Evolutionary conservation across 1,139 yeast genomes (phyloP), one percentile per base, ranked within the genome.

Genomic region (Suhomyces bokatorum): DNA sequence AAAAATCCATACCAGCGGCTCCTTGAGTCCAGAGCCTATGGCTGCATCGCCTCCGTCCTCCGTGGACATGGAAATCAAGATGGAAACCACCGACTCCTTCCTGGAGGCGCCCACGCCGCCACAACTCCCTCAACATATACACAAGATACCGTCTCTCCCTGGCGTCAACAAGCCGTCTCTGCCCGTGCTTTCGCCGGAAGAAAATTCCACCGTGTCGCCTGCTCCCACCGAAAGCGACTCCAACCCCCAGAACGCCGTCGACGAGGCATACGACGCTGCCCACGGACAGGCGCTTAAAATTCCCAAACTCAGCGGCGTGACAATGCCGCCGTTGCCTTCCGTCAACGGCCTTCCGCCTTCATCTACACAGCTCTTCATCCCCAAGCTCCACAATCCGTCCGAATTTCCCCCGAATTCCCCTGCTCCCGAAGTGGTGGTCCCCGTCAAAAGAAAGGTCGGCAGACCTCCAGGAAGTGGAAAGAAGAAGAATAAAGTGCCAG

Each of bases 401-500:
- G 39, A 30, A 13, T 33, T 30, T 16, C 22, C 33, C 8, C 45
- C 45, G 12, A 32, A 8, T 29, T 32, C 35, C 8, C 35, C 35
- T 1, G 32, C 32, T n/a, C 39, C 38, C 4, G 35, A 30, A 8
- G 35, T 38, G 0, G 33, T 34, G 10, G 36, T 35, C 12, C 44
- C 47, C 2, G 15, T 36, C 3, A 40, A 41, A 32, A 40, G 46
- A 31, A 37, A 37, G 12, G 44, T 41, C 2, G 47, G 47, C 20
- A 31, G 46, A 14, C 46, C 43, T 20, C 44, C 42, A 15, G 46
- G 47, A 12, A 42, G 46, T 35, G 46, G 43, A 13, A 46, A 44
- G 33, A 44, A 41, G 43, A 40, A 37, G 32, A 43, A n/a, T n/a
- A n/a, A 42, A 33, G 36, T 16, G 12, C 32, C 37, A 8, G 37